Conservation (phyloP, 2,329 filamentous ascomycete species). For the Mycosphaerella arachidis region DNA sequence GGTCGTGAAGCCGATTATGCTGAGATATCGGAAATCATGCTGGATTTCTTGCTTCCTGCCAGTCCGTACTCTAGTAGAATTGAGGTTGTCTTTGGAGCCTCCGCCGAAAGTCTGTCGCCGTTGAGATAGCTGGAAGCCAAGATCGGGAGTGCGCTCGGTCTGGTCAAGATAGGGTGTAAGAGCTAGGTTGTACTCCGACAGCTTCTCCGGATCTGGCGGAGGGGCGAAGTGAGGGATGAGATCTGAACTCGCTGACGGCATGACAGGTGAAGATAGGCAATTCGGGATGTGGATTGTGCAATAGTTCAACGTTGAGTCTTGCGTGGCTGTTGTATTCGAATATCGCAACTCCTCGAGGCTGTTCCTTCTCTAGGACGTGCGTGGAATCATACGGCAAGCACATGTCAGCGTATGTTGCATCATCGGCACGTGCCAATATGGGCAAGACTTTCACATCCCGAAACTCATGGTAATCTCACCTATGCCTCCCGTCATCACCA, state of each 20-base stretch:
- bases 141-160: background rate
- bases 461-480: background rate
- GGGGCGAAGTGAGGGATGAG: background rate
- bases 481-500: background rate
- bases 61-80: background rate
- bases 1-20: conserved; percentile 41
- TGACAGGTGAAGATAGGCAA: background rate
- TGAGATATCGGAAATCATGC: conserved; percentile 22
- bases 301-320: background rate
- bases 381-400: too few species aligned
- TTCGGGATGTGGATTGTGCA: background rate
- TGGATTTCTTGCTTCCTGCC: conserved; percentile 21
- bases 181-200: background rate
- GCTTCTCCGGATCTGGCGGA: background rate
- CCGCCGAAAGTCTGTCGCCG: background rate
- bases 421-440: too few species aligned
- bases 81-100: conserved; percentile 3
- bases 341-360: background rate
- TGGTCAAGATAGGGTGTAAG: conserved; percentile 4
- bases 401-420: too few species aligned
- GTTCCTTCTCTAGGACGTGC: background rate
- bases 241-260: background rate
- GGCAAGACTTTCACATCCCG: too few species aligned
- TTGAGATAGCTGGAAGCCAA: background rate
- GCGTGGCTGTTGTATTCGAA: background rate